These are phyloP conservation scores for Acorus calamus DNA, from an alignment of 106 monocot genomes.

Conservation along the genomic window DNA sequence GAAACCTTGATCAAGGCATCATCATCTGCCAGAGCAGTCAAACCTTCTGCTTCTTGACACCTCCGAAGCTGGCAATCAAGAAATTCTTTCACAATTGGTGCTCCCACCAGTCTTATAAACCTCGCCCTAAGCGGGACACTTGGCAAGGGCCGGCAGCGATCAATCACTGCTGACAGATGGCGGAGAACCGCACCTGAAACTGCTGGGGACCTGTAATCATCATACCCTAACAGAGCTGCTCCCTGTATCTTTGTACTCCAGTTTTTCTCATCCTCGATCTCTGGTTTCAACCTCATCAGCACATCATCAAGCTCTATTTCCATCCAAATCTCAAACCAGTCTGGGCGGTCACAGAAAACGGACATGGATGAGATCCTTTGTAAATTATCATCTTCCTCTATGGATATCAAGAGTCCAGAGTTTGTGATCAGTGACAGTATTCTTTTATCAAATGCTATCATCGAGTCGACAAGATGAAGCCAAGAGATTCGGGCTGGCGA, in stretches of 20 bases:
- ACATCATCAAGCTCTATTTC: conserved; percentile 58
- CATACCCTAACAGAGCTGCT: conserved; percentile 32
- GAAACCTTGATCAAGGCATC: conserved; percentile 72
- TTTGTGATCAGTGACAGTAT: conserved; percentile 47
- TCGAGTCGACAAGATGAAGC: conserved; percentile 77
- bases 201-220: conserved; percentile 66
- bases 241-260: conserved; percentile 53
- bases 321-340: conserved; percentile 87
- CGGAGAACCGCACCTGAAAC: conserved; percentile 40
- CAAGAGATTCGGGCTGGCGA: conserved; percentile 39
- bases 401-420: conserved; percentile 47
- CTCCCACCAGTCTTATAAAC: conserved; percentile 45
- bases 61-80: conserved; percentile 45
- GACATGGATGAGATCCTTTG: conserved; percentile 55
- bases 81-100: conserved; percentile 46
- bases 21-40: conserved; percentile 96
- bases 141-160: conserved; percentile 56
- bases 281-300: conserved; percentile 48
- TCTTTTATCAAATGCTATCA: conserved; percentile 90
- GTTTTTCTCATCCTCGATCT: conserved; percentile 47
- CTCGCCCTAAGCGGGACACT: conserved; percentile 43
- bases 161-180: conserved; percentile 41
- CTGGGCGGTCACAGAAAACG: conserved; percentile 82
- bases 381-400: conserved; percentile 52
- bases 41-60: conserved; percentile 93